Base-by-base conservation (phyloP, 805 yeast genomes). In the Phaffomyces antillensis region DNA sequence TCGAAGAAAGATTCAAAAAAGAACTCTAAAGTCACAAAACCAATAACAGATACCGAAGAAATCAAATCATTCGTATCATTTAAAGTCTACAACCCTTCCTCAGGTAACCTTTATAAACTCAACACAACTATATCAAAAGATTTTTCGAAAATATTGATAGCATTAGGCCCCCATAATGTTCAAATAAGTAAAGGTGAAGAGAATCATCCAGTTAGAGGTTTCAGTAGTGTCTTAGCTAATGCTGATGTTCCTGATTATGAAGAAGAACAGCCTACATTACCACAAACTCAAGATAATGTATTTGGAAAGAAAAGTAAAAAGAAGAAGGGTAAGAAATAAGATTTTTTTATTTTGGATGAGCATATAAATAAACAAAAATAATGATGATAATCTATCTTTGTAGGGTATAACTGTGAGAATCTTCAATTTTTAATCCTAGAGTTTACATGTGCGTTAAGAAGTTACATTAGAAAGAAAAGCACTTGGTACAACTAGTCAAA, bases 91-190 rank as follows among this genome's bases (percentile, higher is more conserved):
- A 87, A 86, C 55, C 79, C 90, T 3, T 67, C 61, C 9, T 70
- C 79, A 9, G 95, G 95, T 3, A 70, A 77, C 38, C 72, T 85
- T 43, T 73, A 81, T 58, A 73, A 70, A 47, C 73, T 72, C 56
- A 73, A 71, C 45, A 79, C 89, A 1, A 63, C 65, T 50, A 80
- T 80, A 51, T 60, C 72, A 36, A 86, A 86, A 58, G 93, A 86
- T 59, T 70, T 87, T 39, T 77, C 85, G 23, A 74, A 87, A 55
- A 58, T 87, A 16, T 64, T 85, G 58, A 75, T 84, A n/a, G 83
- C 84, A 10, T 59, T 87, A 40, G 95, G 95, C 0, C 87, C 88
- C 4, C 67, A 70, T 43, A 79, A 79, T 2, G 81, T 79, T 40
- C 55, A 51, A 28, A 39, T 52, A 33, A 36, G 42, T 10, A 39